Conservation (phyloP, 2,329 filamentous ascomycete genomes). For the Nothopassalora personata region DNA sequence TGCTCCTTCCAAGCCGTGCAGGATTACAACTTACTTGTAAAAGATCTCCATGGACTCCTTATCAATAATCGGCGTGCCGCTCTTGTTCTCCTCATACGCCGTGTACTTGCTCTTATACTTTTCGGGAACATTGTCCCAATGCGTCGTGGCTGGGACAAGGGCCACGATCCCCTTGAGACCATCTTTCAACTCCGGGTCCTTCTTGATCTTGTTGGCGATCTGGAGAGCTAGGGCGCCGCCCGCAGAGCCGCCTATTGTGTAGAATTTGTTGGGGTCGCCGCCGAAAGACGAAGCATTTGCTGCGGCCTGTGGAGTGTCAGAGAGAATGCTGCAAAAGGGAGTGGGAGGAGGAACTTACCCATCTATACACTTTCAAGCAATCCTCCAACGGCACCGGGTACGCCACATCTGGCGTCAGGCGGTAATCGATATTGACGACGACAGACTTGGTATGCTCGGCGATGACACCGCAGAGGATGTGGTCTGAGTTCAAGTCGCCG, state of each 20-base stretch:
- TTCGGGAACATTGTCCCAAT: conserved; percentile 23
- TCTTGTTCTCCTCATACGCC: conserved; percentile 19
- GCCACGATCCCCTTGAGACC: conserved; percentile 32
- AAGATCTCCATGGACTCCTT: conserved; percentile 23
- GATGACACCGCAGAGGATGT: conserved; percentile 21
- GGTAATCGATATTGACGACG: conserved; percentile 39
- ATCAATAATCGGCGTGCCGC: conserved; percentile 20
- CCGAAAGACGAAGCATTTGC: conserved; percentile 22
- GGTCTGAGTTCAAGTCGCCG: conserved; percentile 23
- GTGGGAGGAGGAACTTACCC: conserved; percentile 27
- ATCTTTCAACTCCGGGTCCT: conserved; percentile 34
- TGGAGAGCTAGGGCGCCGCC: conserved; percentile 22
- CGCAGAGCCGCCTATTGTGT: conserved; percentile 28
- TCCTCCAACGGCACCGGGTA: conserved; percentile 44
- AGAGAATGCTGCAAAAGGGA: too few relatives aligned
- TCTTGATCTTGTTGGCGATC: conserved; percentile 20
- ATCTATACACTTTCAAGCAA: conserved; percentile 34
- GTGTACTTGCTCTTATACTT: conserved; percentile 23
- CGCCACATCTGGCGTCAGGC: conserved; percentile 41
- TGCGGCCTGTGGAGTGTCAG: conserved; percentile 15
- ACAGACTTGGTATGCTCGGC: conserved; percentile 21
- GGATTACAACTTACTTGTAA: conserved; percentile 8
- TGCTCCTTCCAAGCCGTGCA: background rate
- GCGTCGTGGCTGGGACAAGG: conserved; percentile 35
- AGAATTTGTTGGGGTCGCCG: conserved; percentile 19